A percentile compares a stretch with the other conserved stretches of the same genome.
Evolutionary conservation across 2,329 filamentous ascomycete species (phyloP).

Genomic region (Talaromyces albobiverticillius): DNA sequence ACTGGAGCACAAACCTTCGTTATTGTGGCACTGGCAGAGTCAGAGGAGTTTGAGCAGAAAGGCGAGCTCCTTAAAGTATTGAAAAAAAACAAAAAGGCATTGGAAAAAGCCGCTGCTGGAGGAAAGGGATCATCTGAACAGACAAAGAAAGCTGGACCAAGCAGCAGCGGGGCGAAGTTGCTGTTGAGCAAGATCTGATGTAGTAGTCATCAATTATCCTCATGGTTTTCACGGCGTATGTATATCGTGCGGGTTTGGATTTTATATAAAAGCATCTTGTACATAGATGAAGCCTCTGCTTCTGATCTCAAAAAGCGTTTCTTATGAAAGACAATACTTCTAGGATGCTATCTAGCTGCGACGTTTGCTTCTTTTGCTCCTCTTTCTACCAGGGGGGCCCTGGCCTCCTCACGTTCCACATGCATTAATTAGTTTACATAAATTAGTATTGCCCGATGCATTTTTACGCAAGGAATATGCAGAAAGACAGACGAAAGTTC

Average conservation of each 20-base stretch:
- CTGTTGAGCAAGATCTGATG: conserved; percentile 36
- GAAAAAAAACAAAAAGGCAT: conserved; percentile 67
- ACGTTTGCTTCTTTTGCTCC: too few species aligned
- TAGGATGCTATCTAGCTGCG: too few species aligned
- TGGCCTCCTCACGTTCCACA: not conserved
- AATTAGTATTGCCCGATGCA: too few species aligned
- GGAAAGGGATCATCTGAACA: conserved; percentile 50
- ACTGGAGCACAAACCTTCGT: conserved; percentile 84
- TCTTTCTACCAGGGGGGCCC: too few species aligned
- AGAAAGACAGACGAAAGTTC: too few species aligned
- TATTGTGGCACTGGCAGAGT: conserved; percentile 75
- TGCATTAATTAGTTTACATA: too few species aligned
- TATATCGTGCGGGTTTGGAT: not conserved
- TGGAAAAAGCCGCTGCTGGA: conserved; percentile 58
- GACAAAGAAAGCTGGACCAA: conserved; percentile 34
- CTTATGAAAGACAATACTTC: not conserved
- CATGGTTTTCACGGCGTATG: not conserved
- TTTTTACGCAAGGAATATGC: too few species aligned
- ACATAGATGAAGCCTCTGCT: conserved; percentile 10
- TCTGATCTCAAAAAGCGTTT: not conserved
- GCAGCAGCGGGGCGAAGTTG: conserved; percentile 47
- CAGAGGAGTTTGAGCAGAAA: conserved; percentile 65
- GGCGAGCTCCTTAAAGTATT: conserved; percentile 67
- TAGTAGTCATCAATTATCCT: not conserved
- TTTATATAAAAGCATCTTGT: conserved; percentile 10